Evolutionary conservation across 1,284 basidiomycete species (phyloP).

Genomic region (Thecaphora thlaspeos): DNA sequence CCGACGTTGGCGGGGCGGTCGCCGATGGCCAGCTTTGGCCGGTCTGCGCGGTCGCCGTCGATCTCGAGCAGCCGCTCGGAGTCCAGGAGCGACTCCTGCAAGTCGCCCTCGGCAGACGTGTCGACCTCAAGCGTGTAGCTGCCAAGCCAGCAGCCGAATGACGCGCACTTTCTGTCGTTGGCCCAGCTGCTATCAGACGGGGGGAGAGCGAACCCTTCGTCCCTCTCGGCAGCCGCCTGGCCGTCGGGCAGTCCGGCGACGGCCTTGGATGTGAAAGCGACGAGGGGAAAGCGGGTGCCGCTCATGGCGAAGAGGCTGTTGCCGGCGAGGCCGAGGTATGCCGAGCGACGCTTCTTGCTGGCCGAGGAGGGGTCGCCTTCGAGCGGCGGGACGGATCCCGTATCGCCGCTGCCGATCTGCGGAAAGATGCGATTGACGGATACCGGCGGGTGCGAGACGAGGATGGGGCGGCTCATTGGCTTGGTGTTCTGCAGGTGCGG

Average conservation of each 20-base stretch:
- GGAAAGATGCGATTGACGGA: slow-evolving; percentile 32
- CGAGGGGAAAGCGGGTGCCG: slow-evolving; percentile 38
- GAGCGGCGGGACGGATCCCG: neutral
- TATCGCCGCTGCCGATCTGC: slow-evolving; percentile 11
- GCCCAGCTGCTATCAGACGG: slow-evolving; percentile 28
- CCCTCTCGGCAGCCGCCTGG: slow-evolving; percentile 2
- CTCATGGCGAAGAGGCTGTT: slow-evolving; percentile 51
- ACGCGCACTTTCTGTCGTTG: slow-evolving; percentile 24
- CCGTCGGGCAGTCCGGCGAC: slow-evolving; percentile 17
- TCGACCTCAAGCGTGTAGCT: slow-evolving; percentile 35
- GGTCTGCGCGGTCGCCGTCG: slow-evolving; percentile 16
- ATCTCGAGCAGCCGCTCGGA: slow-evolving; percentile 27
- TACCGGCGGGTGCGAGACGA: slow-evolving; percentile 39
- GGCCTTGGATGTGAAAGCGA: slow-evolving; percentile 34
- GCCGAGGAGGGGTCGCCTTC: slow-evolving; percentile 6
- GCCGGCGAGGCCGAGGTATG: slow-evolving; percentile 46
- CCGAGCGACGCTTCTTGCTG: slow-evolving; percentile 11
- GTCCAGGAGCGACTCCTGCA: slow-evolving; percentile 22
- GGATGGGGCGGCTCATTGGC: slow-evolving; percentile 32
- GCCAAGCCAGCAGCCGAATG: slow-evolving; percentile 48
- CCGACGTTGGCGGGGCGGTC: slow-evolving; percentile 16
- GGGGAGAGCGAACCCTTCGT: slow-evolving; percentile 11
- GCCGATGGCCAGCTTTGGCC: slow-evolving; percentile 21
- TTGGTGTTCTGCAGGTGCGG: slow-evolving; percentile 34
- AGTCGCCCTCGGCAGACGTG: slow-evolving; percentile 17